A percentile compares a stretch with the other conserved stretches of the same genome.
Conservation (phyloP, 1,284 basidiomycete species). For the Rhodotorula sp. region DNA sequence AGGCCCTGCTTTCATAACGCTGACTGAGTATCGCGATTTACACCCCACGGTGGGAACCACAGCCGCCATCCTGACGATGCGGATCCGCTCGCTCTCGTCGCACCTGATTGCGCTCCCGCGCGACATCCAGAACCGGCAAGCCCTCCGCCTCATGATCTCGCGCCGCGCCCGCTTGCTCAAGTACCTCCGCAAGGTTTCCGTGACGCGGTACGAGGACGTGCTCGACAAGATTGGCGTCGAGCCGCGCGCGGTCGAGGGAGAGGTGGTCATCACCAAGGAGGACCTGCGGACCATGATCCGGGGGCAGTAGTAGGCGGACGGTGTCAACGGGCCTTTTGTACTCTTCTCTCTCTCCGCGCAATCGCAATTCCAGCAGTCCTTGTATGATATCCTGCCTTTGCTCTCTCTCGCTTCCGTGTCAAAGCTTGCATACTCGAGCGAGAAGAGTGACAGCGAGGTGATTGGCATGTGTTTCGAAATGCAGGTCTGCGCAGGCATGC, state of each 20-base stretch:
- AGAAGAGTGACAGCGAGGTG: too few relatives aligned
- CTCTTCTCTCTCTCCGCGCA: background rate
- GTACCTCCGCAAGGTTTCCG: conserved; percentile 69
- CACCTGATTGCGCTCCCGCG: conserved; percentile 70
- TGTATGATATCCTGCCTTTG: too few relatives aligned
- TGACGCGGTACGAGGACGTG: conserved; percentile 70
- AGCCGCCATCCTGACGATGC: conserved; percentile 84
- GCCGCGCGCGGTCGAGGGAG: conserved; percentile 79
- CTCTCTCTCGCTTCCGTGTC: too few relatives aligned
- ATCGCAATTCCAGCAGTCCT: too few relatives aligned
- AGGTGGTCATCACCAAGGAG: conserved; percentile 55
- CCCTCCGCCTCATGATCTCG: conserved; percentile 73
- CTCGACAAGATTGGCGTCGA: conserved; percentile 76
- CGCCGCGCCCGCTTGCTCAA: conserved; percentile 77
- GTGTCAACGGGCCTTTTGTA: background rate
- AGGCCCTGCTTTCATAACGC: too few relatives aligned
- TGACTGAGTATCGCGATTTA: too few relatives aligned
- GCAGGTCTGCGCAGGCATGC: too few relatives aligned
- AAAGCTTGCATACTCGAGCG: too few relatives aligned
- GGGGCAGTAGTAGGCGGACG: conserved; percentile 6
- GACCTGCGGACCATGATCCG: conserved; percentile 44
- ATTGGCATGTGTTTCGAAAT: too few relatives aligned
- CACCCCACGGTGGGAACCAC: too few relatives aligned
- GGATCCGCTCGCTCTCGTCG: conserved; percentile 76
- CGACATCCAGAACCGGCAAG: conserved; percentile 75